Base-by-base conservation (phyloP, 495 filamentous ascomycete genomes). In the Xanthoparmelia taractica region DNA sequence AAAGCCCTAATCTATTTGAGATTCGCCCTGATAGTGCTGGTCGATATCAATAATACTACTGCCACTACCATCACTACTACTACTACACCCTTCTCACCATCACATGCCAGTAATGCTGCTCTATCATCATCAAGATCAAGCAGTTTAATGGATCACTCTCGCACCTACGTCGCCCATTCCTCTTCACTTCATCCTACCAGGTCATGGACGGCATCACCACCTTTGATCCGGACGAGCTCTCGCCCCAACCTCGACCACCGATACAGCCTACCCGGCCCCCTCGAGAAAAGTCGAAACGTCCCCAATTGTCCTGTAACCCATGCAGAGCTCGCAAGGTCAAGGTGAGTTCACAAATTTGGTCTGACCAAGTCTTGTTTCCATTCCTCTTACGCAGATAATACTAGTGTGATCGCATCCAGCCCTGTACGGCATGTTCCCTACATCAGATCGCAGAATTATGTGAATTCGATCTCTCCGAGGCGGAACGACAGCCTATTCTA, bases 351-450 rank as follows among this genome's bases (percentile, higher is more conserved):
- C n/a, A n/a, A n/a, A n/a, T n/a, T n/a, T n/a, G n/a, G n/a, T n/a
- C n/a, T n/a, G n/a, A n/a, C 41, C 36, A 48, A 13, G 12, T 20
- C 20, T 15, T 20, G 37, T 12, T 8, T 20, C 20, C 15, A 36
- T 36, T 36, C 34, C 31, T 61, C 40, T 57, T 29, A 25, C 55
- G 33, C 37, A 55, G 20, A 34, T 36, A n/a, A 38, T 43, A 27
- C 38, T 66, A 78, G 77, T 79, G 77, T 66, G 77, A 78, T 71
- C 76, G 77, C 27, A 78, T 73, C 48, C 76, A 78, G 63, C 77
- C 77, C 56, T 79, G 77, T 69, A 73, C 72, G 23, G 75, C 77
- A 18, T 79, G 77, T 59, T 77, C 75, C 50, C 71, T 76, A n/a
- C 74, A 77, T 59, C 76, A 77, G 36, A 70, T 71, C 54, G 75